These are phyloP conservation scores for Ceratocystis albifundus DNA, from an alignment of 2,329 filamentous ascomycete species.

Conservation along the genomic window DNA sequence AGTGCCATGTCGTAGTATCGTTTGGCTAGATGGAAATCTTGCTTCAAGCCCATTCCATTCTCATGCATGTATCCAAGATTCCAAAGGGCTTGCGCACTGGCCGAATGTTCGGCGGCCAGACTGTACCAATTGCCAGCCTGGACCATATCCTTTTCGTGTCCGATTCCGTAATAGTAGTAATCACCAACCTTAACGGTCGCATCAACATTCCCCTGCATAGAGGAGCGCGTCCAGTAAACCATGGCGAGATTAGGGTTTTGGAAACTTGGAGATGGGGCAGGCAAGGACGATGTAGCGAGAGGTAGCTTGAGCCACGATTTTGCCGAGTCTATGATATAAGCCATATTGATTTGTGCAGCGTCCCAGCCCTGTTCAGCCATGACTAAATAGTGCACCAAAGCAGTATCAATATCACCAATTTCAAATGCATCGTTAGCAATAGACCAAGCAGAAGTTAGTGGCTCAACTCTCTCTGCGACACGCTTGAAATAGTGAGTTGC, in stretches of 20 bases:
- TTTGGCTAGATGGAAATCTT: constrained; percentile 96
- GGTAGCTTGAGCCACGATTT: constrained; percentile 50
- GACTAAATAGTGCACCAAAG: constrained; percentile 71
- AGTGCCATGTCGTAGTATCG: constrained; percentile 88
- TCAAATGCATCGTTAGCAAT: constrained; percentile 79
- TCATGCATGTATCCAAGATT: constrained; percentile 99
- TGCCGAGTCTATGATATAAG: constrained; percentile 68
- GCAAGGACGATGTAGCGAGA: constrained; percentile 19
- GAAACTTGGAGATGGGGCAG: constrained; percentile 30
- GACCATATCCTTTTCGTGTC: constrained; percentile 57
- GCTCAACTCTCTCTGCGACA: constrained; percentile 62
- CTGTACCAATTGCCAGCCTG: constrained; percentile 91
- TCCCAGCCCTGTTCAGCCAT: constrained; percentile 90
- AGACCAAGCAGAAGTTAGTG: constrained; percentile 62
- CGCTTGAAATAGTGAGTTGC: constrained; percentile 75
- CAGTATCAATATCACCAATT: constrained; percentile 64
- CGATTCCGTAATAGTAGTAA: constrained; percentile 80
- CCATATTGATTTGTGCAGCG: constrained; percentile 78
- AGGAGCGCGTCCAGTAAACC: constrained; percentile 90
- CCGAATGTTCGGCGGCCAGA: constrained; percentile 78
- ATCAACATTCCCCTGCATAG: constrained; percentile 85
- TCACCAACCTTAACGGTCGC: constrained; percentile 96
- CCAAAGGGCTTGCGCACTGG: constrained; percentile 90
- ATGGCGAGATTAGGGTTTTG: constrained; percentile 55
- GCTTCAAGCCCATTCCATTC: constrained; percentile 81